phyloP scores from a whole-genome alignment of 164 flowering plant genomes.

The Magnolia kwangsiensis region DNA sequence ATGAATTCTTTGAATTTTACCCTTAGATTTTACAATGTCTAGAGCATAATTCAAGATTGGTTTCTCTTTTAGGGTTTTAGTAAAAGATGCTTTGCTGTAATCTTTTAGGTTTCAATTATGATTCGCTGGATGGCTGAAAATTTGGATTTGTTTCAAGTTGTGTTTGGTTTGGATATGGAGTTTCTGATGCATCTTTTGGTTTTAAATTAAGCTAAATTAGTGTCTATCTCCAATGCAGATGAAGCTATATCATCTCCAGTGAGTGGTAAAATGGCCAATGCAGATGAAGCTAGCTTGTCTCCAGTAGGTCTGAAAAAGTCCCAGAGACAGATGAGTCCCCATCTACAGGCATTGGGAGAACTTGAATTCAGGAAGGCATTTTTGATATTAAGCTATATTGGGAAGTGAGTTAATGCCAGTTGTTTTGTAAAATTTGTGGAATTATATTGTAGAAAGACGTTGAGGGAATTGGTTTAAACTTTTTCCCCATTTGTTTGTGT shows the following conservation, averaged over 20 bases:
- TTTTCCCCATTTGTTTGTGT: neutral
- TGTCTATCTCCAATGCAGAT: neutral
- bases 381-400: conserved; percentile 44
- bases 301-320: neutral
- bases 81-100: no score
- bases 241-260: neutral
- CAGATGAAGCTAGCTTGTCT: neutral
- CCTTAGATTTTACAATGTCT: no score
- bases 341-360: conserved; percentile 35
- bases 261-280: neutral
- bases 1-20: no score
- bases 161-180: neutral
- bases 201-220: neutral
- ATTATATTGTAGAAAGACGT: neutral
- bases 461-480: neutral
- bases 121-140: no score
- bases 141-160: no score
- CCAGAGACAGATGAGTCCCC: conserved; percentile 7
- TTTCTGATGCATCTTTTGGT: neutral
- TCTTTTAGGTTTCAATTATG: no score
- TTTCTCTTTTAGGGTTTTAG: no score
- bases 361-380: conserved; percentile 57
- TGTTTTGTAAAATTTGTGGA: neutral
- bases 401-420: conserved; percentile 32
- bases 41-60: no score